A percentile compares a stretch with the other conserved stretches of the same genome.
Conservation (phyloP, 1,284 basidiomycete species). For the Anthracocystis panici-leucophaei region DNA sequence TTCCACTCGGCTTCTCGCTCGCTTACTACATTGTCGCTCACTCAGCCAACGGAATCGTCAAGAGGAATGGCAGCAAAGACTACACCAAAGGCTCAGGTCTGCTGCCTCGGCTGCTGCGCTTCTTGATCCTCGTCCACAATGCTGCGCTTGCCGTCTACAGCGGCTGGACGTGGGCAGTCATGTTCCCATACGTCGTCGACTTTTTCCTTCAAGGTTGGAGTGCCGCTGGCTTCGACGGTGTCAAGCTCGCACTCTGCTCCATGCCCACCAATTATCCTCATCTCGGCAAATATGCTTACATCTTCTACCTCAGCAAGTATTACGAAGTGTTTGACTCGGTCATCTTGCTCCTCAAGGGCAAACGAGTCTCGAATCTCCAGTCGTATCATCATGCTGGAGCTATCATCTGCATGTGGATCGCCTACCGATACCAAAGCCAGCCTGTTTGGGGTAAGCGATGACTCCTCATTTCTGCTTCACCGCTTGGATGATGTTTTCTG, state of each 20-base stretch:
- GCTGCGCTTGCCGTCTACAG: conserved; percentile 56
- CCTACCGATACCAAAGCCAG: conserved; percentile 61
- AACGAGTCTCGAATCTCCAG: conserved; percentile 66
- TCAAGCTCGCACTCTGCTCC: conserved; percentile 69
- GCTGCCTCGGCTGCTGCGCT: conserved; percentile 29
- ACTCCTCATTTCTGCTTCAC: too few relatives aligned
- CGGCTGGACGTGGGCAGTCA: conserved; percentile 53
- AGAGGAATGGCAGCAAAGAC: conserved; percentile 38
- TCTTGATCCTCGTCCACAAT: conserved; percentile 58
- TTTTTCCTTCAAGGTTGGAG: conserved; percentile 56
- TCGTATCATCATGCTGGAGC: conserved; percentile 67
- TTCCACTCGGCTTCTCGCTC: conserved; percentile 54
- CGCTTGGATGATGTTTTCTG: too few relatives aligned
- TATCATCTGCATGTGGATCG: conserved; percentile 69
- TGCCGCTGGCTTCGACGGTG: conserved; percentile 53
- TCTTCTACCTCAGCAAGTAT: conserved; percentile 69
- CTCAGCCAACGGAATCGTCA: conserved; percentile 43
- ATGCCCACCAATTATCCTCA: conserved; percentile 62
- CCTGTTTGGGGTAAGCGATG: conserved; percentile 43
- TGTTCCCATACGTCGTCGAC: conserved; percentile 51
- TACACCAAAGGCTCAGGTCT: conserved; percentile 37
- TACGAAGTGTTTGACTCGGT: conserved; percentile 67
- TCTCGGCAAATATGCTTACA: conserved; percentile 63
- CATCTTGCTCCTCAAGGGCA: conserved; percentile 69
- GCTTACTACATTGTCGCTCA: conserved; percentile 59